Percentiles rank a stretch among this genome's conserved stretches.
Evolutionary conservation across 2,329 filamentous ascomycete genomes (phyloP).

Genomic region (Ophiostoma angusticollis): DNA sequence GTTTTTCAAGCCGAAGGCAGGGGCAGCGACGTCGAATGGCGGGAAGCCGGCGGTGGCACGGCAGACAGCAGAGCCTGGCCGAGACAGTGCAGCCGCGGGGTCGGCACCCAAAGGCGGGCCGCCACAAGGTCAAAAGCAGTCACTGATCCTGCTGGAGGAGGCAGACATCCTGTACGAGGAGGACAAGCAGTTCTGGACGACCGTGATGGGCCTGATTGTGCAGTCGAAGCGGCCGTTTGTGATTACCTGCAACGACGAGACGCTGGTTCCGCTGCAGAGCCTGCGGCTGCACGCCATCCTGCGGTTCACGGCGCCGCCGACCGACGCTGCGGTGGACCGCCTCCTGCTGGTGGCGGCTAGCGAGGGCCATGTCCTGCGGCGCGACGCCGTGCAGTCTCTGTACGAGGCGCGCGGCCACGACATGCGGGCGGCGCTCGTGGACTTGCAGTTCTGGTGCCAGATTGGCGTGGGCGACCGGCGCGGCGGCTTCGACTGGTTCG

Average conservation of each 20-base stretch:
- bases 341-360: conserved; percentile 71
- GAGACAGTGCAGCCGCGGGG: conserved; percentile 2
- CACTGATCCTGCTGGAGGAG: conserved; percentile 85
- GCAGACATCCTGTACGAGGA: conserved; percentile 90
- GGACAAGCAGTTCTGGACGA: conserved; percentile 89
- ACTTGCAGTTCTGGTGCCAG: conserved; percentile 95
- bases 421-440: conserved; percentile 66
- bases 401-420: conserved; percentile 60
- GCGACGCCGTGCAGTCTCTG: conserved; percentile 53
- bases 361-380: conserved; percentile 70
- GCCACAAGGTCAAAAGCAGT: conserved; percentile 65
- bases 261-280: conserved; percentile 59
- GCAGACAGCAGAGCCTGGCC: conserved; percentile 13
- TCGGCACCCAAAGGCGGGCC: conserved; percentile 20
- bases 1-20: conserved; percentile 56
- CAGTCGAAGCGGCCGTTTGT: conserved; percentile 87
- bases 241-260: conserved; percentile 89
- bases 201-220: conserved; percentile 61
- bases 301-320: conserved; percentile 53
- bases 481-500: conserved; percentile 83
- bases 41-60: conserved; percentile 8
- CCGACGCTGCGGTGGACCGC: conserved; percentile 62
- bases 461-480: conserved; percentile 84
- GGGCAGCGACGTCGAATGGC: conserved; percentile 12
- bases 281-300: conserved; percentile 79